These are phyloP conservation scores for Funneliformis caledonium DNA, from an alignment of 371 early-diverging fungal species.

Conservation along the genomic window DNA sequence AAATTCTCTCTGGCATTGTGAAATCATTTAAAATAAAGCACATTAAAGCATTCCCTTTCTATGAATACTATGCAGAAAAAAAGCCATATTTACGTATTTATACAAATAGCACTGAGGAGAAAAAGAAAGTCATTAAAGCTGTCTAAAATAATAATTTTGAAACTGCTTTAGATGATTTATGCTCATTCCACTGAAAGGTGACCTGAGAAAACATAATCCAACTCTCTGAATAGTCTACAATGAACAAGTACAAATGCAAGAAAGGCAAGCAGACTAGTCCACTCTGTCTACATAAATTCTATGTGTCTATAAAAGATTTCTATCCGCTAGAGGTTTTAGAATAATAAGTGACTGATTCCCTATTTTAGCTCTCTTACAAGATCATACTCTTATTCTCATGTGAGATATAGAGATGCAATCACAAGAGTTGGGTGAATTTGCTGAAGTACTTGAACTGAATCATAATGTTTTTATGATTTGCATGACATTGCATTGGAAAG, in stretches of 20 bases:
- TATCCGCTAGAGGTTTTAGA: not conserved
- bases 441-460: not conserved
- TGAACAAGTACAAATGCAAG: constrained; percentile 22
- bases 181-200: constrained; percentile 21
- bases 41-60: constrained; percentile 19
- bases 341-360: constrained; percentile 1
- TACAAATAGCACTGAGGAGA: not conserved
- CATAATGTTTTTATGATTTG: not conserved
- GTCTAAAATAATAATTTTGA: constrained; percentile 24
- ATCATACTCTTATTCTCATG: constrained; percentile 19
- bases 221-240: constrained; percentile 20
- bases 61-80: constrained; percentile 17
- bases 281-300: constrained; percentile 15
- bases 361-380: constrained; percentile 28
- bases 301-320: constrained; percentile 33
- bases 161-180: constrained; percentile 24
- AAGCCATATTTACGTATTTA: constrained; percentile 20
- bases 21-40: not conserved
- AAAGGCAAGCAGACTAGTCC: not conserved
- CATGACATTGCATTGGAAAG: constrained; percentile 2
- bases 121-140: not conserved
- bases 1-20: constrained; percentile 3
- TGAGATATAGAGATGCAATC: constrained; percentile 27
- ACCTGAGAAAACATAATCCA: constrained; percentile 19
- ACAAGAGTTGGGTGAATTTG: not conserved